Percentiles rank a stretch among this genome's conserved stretches.
Evolutionary conservation across 352 stramenopile species (phyloP).

Genomic region (Lagenidium giganteum): DNA sequence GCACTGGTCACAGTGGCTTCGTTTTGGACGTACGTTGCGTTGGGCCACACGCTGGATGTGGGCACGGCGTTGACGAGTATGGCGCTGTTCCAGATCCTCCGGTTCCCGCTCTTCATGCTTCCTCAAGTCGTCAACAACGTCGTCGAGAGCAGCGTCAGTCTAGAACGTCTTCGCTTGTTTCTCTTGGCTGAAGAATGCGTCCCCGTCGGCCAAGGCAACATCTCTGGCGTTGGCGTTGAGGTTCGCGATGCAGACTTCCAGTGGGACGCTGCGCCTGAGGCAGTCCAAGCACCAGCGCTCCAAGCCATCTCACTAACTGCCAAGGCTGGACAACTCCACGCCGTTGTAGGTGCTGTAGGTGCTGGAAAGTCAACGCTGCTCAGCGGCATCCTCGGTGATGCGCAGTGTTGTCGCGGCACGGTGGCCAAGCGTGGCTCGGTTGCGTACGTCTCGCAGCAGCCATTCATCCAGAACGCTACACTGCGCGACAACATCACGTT

Average conservation of each 20-base stretch:
- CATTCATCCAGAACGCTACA: not conserved
- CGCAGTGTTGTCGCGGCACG: slow-evolving; percentile 16
- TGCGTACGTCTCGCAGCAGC: not conserved
- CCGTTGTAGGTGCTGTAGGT: slow-evolving; percentile 67
- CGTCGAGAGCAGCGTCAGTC: slow-evolving; percentile 84
- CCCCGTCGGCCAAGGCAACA: slow-evolving; percentile 56
- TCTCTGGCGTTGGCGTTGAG: slow-evolving; percentile 47
- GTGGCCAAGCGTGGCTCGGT: slow-evolving; percentile 13
- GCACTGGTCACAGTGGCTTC: slow-evolving; percentile 90
- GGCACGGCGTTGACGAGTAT: slow-evolving; percentile 90
- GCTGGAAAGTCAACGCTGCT: slow-evolving; percentile 80
- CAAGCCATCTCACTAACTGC: slow-evolving; percentile 57
- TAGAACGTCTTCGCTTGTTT: slow-evolving; percentile 50
- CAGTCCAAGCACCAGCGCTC: not conserved
- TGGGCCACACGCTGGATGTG: slow-evolving; percentile 90
- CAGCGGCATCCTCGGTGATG: slow-evolving; percentile 38
- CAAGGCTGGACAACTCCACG: slow-evolving; percentile 69
- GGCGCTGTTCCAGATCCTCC: slow-evolving; percentile 94
- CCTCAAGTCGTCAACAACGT: slow-evolving; percentile 94
- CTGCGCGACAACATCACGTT: slow-evolving; percentile 81
- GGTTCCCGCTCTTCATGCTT: slow-evolving; percentile 97
- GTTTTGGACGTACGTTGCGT: slow-evolving; percentile 76
- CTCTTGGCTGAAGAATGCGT: slow-evolving; percentile 61
- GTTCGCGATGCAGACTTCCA: slow-evolving; percentile 50
- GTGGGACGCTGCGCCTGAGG: slow-evolving; percentile 46